Conservation (phyloP, 768 basidiomycete species). For the Amanita pseudoporphyria region DNA sequence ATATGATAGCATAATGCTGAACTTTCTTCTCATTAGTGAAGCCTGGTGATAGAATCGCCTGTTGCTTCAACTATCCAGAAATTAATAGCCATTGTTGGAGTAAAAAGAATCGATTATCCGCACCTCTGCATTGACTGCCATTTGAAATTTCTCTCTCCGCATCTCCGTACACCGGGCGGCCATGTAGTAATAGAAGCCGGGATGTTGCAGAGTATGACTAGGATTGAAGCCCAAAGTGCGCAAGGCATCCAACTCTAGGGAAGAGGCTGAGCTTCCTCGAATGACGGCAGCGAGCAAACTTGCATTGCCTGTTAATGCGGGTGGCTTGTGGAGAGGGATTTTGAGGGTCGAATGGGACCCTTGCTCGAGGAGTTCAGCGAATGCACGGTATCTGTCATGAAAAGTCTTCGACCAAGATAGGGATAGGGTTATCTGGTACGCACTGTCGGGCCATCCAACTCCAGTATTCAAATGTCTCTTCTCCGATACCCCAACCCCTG, state of each 20-base stretch:
- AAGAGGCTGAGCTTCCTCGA: constrained; percentile 14
- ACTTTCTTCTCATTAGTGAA: constrained; percentile 88
- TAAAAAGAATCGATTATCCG: constrained; percentile 8
- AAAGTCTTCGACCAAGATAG: neutral
- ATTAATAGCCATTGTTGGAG: neutral
- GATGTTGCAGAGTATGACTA: constrained; percentile 75
- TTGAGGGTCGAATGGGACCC: constrained; percentile 55
- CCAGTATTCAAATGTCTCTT: constrained; percentile 97
- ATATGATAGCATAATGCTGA: constrained; percentile 71
- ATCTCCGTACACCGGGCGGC: constrained; percentile 81
- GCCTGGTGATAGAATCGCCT: constrained; percentile 47
- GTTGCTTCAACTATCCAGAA: constrained; percentile 19
- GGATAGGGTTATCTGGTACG: constrained; percentile 18
- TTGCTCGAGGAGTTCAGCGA: constrained; percentile 86
- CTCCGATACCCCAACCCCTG: constrained; percentile 90
- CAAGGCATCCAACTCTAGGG: constrained; percentile 46
- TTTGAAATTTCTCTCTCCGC: constrained; percentile 57
- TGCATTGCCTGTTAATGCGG: constrained; percentile 18
- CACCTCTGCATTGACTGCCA: constrained; percentile 50
- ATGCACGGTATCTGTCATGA: constrained; percentile 61
- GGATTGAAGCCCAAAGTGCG: constrained; percentile 69
- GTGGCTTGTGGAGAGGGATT: constrained; percentile 51
- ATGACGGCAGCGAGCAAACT: constrained; percentile 5
- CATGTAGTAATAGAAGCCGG: constrained; percentile 88
- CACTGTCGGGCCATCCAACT: constrained; percentile 93